A percentile compares a stretch with the other conserved stretches of the same genome.
These are phyloP conservation scores for Pseudogymnoascus sp. DNA, from an alignment of 2,329 filamentous ascomycete genomes.

Conservation along the genomic window DNA sequence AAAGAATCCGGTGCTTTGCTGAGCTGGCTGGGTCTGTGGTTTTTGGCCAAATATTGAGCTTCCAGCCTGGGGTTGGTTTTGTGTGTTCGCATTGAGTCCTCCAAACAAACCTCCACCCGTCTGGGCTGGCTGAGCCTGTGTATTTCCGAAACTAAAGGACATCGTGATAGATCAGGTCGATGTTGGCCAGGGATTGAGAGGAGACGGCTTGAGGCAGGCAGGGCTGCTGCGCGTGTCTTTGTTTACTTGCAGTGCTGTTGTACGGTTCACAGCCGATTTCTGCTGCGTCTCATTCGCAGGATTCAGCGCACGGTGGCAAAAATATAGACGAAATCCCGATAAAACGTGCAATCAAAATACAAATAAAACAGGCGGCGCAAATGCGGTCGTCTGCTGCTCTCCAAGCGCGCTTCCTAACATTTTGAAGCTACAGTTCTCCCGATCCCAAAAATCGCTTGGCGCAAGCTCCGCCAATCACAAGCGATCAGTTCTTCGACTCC, in stretches of 20 bases:
- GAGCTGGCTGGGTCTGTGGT: constrained; percentile 15
- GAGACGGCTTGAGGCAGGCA: neutral
- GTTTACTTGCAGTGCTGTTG: neutral
- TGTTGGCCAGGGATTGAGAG: neutral
- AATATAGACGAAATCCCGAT: neutral
- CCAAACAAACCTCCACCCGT: constrained; percentile 16
- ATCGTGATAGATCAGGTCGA: constrained; percentile 3
- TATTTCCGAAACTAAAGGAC: constrained; percentile 6
- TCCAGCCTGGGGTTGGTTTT: constrained; percentile 15
- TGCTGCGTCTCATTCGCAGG: neutral
- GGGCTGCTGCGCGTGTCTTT: constrained; percentile 3
- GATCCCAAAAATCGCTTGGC: constrained; percentile 9
- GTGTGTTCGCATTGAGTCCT: neutral
- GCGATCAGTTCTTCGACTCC: constrained; percentile 8
- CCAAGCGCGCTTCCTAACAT: constrained; percentile 2
- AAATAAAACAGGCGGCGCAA: neutral
- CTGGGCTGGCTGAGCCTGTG: constrained; percentile 6
- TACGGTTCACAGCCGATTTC: neutral
- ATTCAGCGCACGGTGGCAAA: neutral
- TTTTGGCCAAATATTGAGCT: constrained; percentile 16
- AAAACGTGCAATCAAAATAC: neutral
- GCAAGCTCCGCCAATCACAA: constrained; percentile 4
- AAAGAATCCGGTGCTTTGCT: constrained; percentile 15
- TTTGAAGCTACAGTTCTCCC: constrained; percentile 8
- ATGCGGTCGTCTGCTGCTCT: constrained; percentile 1